Base-by-base conservation (phyloP, 139 green algal genomes). In the Trebouxia sp. region DNA sequence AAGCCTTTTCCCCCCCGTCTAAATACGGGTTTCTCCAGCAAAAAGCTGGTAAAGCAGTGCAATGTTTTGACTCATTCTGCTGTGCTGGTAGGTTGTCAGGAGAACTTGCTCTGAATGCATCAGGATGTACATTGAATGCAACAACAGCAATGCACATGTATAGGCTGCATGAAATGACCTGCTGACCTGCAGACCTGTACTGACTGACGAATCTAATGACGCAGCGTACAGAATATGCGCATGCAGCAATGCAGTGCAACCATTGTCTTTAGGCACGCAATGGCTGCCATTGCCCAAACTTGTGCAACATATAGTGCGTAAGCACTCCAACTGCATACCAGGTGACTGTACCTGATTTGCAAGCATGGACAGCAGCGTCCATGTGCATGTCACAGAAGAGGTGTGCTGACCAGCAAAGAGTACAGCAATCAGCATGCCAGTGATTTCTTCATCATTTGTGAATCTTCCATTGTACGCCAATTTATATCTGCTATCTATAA, bases 371-470 rank as follows among this genome's bases (percentile, higher is more conserved):
- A 92, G 83, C 38, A 91, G 93, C 0, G 96, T 97, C 97, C 97
- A 99, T 4, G 92, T 83, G 65, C 92, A 93, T 50, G 96, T 99
- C 86, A 98, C 94, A 67, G 90, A 95, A 72, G 88, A 96, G 35
- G 97, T 99, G 90, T 99, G 97, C 90, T 99, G 97, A 20, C 97
- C 96, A 17, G 94, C 97, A 85, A 99, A 99, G 43, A 99, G 89
- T 24, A 91, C 89, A 6, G 96, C 97, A 74, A 98, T 99, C 35
- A 99, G 93, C 87, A 99, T 89, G n/a, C 97, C 97, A 22, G 92
- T 91, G 76, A 98, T 97, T 89, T 99, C 94, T 32, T 95, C 91
- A 66, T 98, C 94, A 12, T 86, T 98, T 32, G 94, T 85, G 39
- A 69, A 50, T 4, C 94, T 88, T 0, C 96, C 97, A 51, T 87